A percentile compares a stretch with the other conserved stretches of the same genome.
These are phyloP conservation scores for Solanum pimpinellifolium DNA, from an alignment of 257 asterid genomes.

Conservation along the genomic window DNA sequence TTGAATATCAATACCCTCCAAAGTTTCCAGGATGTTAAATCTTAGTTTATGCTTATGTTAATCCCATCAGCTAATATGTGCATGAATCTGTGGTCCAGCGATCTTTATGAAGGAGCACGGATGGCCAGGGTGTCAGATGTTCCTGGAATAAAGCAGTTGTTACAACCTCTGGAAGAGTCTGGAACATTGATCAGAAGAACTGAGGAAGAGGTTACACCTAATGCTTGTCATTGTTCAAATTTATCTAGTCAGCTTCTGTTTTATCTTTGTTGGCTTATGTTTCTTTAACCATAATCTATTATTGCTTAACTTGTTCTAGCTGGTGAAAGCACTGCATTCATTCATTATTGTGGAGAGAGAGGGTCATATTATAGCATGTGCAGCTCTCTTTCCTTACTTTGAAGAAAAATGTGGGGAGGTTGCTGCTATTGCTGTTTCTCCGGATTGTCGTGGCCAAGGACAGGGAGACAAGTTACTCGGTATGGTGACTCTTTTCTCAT, in stretches of 20 bases:
- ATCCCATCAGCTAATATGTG: background rate
- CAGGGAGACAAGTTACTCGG: conserved; percentile 98
- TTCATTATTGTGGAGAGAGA: conserved; percentile 86
- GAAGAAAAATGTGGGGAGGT: conserved; percentile 89
- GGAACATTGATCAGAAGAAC: conserved; percentile 82
- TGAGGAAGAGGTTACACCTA: conserved; percentile 54
- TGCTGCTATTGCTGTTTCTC: conserved; percentile 97
- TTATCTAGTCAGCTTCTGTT: background rate
- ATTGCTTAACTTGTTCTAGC: conserved; percentile 26
- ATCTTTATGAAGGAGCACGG: conserved; percentile 93
- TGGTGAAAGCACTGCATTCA: conserved; percentile 48
- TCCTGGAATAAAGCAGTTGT: conserved; percentile 57
- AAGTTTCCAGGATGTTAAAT: background rate
- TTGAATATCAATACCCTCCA: background rate
- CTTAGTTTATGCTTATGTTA: background rate
- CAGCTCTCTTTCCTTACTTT: conserved; percentile 74
- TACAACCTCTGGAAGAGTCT: conserved; percentile 80
- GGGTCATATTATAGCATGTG: conserved; percentile 88
- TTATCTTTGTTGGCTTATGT: background rate
- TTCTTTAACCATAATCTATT: background rate
- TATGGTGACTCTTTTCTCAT: conserved; percentile 14
- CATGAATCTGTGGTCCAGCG: conserved; percentile 39
- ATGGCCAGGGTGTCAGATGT: conserved; percentile 68
- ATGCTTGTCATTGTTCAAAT: background rate
- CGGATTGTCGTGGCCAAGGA: conserved; percentile 97